Evolutionary conservation across 345 rosid species (phyloP), one percentile per base, ranked within the genome.

Genomic region (Citrus cavaleriei): DNA sequence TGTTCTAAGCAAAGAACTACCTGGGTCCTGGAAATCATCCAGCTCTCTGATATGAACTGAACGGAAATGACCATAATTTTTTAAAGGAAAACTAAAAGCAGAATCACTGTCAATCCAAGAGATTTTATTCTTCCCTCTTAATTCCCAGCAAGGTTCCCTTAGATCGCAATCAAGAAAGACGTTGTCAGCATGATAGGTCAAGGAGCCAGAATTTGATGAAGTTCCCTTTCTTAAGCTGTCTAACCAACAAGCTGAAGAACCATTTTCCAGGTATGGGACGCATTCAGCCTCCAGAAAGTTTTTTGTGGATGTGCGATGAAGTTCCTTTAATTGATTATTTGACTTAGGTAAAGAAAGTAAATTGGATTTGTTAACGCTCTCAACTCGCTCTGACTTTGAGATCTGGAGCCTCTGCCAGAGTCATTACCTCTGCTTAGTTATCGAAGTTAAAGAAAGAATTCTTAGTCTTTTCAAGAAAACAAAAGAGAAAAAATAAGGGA

Each of bases 351-450:
- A 81, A 38, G 85, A 61, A 70, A 81, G 51, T 77, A 78, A 73
- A 51, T 55, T 82, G 34, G 82, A 46, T 71, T 86, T 83, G 65
- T 77, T 40, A 72, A 67, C 76, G 55, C 75, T 72, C 27, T 82
- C 86, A 8, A 59, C 71, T 57, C 62, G 82, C 74, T 75, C 73
- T 49, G 76, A 46, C 66, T 69, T 79, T 25, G 74, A 72, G 77
- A 40, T 72, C 80, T 81, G 64, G 79, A 55, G 85, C 79, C 68
- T 72, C 93, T 87, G 90, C 72, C 59, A 79, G 75, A 68, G 78
- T 46, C 62, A 76, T 38, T 61, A 76, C 51, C 24, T 35, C 40
- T 74, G 28, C 78, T 83, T 35, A 77, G 72, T 64, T 32, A 46
- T 21, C 57, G 7, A 77, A 73, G 63, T 75, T 81, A 63, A 75